A percentile compares a stretch with the other conserved stretches of the same genome.
These are phyloP conservation scores for Parastagonospora avenae DNA, from an alignment of 2,329 filamentous ascomycete species.

Conservation along the genomic window DNA sequence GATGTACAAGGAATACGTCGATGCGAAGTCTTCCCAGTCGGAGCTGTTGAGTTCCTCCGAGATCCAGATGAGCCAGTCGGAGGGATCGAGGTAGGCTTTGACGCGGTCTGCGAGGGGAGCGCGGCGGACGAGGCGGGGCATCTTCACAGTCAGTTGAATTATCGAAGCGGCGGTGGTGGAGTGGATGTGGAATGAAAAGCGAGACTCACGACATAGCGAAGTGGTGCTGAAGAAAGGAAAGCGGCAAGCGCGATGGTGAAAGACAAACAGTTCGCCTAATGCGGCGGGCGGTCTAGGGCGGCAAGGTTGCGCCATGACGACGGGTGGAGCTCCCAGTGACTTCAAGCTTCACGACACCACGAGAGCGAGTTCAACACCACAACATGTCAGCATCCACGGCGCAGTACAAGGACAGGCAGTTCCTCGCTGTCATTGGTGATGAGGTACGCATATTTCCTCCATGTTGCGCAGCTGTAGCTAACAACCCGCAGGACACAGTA, in stretches of 20 bases:
- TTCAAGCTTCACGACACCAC: conserved; percentile 25
- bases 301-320: conserved; percentile 30
- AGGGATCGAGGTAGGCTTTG: conserved; percentile 78
- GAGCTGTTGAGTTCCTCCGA: conserved; percentile 91
- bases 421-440: conserved; percentile 96
- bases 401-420: conserved; percentile 81
- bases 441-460: conserved; percentile 64
- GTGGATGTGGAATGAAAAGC: neutral
- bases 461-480: conserved; percentile 9
- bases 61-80: conserved; percentile 87
- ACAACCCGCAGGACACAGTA: conserved; percentile 76
- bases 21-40: conserved; percentile 81
- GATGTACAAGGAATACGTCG: conserved; percentile 74
- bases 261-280: conserved; percentile 30
- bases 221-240: conserved; percentile 11
- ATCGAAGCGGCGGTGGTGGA: neutral
- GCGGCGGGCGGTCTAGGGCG: conserved; percentile 16
- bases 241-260: conserved; percentile 12
- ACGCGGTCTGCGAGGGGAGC: conserved; percentile 81
- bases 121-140: conserved; percentile 83
- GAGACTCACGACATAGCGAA: conserved; percentile 31
- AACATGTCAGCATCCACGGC: conserved; percentile 65
- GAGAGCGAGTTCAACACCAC: conserved; percentile 19
- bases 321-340: conserved; percentile 15
- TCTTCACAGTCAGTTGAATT: conserved; percentile 34